Base-by-base conservation (phyloP, 345 rosid species). In the Lenwebbia sp. region DNA sequence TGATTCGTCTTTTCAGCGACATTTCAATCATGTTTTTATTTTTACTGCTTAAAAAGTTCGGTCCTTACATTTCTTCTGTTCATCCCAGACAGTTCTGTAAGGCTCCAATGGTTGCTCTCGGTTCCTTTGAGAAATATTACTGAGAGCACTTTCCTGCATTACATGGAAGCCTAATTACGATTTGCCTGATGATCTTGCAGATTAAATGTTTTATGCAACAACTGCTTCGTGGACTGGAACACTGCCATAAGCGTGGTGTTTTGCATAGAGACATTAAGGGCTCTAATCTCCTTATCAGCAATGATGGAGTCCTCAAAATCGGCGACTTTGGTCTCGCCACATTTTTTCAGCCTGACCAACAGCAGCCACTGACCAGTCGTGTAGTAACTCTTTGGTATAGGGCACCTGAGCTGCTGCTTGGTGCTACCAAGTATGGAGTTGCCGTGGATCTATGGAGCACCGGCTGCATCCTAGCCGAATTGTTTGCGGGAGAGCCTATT, bases 311-410 rank as follows among this genome's bases (percentile, higher is more conserved):
- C 84, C 94, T 97, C 53, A 96, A 97, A 92, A 92, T 97, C 78
- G 99, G 95, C 54, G 99, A 97, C 88, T 96, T 96, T 44, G 98
- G 99, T 75, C 90, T 97, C 13, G 97, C 98, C 8, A 95, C 91
- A 10, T 90, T 92, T 85, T 96, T 87, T 49, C 90, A 93, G 11
- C 93, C 94, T 33, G 90, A 88, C 85, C 92, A 91, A 82, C 89
- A 84, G 50, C 98, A 92, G 82, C 94, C 94, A 1, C 85, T 95
- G 52, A 97, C 98, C 76, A 97, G 98, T 86, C 97, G 98, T 81
- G 99, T 97, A 2, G 99, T 94, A 83, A 96, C 99, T n/a, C 92
- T 96, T 62, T 95, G 99, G 99, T 96, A 97, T 54, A 93, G 98
- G 85, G 96, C 99, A 47, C 97, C 99, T 11, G 99, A 97, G 97